Evolutionary conservation across 371 early-diverging fungal species (phyloP), one percentile per base, ranked within the genome.

Genomic region (Chytridium lagenaria): DNA sequence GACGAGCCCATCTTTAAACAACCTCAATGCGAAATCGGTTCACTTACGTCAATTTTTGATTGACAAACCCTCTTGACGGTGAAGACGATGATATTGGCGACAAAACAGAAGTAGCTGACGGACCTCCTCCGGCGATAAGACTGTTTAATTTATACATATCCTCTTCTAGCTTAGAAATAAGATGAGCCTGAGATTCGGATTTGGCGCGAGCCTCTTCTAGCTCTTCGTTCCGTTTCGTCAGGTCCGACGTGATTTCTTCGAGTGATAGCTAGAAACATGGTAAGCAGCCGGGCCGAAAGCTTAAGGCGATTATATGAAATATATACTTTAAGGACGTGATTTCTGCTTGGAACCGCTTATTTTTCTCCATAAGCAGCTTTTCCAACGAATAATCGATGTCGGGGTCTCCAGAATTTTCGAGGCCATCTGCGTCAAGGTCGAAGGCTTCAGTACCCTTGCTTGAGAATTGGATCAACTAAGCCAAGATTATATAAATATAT

Each of bases 331-430:
- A 73, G 40, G 88, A 87, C 1, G 91, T 92, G 39, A 90, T 83
- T n/a, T 89, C 89, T 69, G 84, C 91, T 78, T 94, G 91, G 36
- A 95, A 76, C 30, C 88, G 84, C 78, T 92, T 92, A 85, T 92
- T 94, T 78, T 93, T 93, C n/a, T 89, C 89, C 83, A 93, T 88
- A 66, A 94, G 71, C 33, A 90, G 87, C 23, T 87, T 85, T 77
- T 94, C 94, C 22, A 94, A 74, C 19, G 90, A 77, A 34, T 73
- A 71, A 59, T 79, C 77, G 2, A 65, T 67, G 7, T 76, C 74
- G 55, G 80, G 55, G 73, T 68, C 52, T 51, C 77, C 77, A 26
- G 79, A 19, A 40, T 12, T 34, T n/a, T 55, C 59, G 12, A 55
- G 59, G 28, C 3, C 7, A 22, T n/a, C 57, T 57, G 3, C 28